Conservation (phyloP, 192 early-diverging fungal genomes). For the Mortierella claussenii region DNA sequence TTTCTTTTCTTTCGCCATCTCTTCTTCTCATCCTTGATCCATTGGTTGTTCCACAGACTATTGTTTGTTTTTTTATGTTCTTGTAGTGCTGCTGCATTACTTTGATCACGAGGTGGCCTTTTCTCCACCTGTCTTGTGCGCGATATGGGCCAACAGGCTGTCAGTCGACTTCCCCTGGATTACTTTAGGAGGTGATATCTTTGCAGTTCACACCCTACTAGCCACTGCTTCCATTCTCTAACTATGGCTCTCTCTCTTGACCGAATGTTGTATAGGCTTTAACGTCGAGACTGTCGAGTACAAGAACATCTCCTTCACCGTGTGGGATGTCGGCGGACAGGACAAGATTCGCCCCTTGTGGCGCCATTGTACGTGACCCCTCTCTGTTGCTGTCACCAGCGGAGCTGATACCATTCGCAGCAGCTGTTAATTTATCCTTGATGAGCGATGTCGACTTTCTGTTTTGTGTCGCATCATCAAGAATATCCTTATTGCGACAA, state of each 20-base stretch:
- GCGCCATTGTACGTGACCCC: constrained; percentile 87
- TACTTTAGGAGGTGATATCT: no score
- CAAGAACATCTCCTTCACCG: constrained; percentile 98
- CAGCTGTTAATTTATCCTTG: no score
- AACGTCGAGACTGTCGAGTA: constrained; percentile 99
- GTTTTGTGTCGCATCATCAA: no score
- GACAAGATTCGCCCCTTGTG: constrained; percentile 98
- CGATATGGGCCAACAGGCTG: no score
- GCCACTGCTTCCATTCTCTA: no score
- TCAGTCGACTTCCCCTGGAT: no score
- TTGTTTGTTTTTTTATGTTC: constrained; percentile 1
- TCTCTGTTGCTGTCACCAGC: no score
- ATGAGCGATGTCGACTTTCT: no score
- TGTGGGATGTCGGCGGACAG: constrained; percentile 99
- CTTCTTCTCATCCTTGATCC: constrained; percentile 1
- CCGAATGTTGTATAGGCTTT: constrained; percentile 75
- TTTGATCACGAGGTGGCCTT: constrained; percentile 11
- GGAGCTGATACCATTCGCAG: no score
- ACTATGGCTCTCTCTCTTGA: neutral
- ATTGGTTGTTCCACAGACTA: constrained; percentile 4
- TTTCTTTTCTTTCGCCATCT: neutral
- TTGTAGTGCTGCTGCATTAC: neutral
- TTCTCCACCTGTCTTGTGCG: no score
- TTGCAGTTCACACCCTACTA: no score
- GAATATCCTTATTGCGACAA: no score